phyloP scores from a whole-genome alignment of 305 asterid species.

The Solanum hybrid region DNA sequence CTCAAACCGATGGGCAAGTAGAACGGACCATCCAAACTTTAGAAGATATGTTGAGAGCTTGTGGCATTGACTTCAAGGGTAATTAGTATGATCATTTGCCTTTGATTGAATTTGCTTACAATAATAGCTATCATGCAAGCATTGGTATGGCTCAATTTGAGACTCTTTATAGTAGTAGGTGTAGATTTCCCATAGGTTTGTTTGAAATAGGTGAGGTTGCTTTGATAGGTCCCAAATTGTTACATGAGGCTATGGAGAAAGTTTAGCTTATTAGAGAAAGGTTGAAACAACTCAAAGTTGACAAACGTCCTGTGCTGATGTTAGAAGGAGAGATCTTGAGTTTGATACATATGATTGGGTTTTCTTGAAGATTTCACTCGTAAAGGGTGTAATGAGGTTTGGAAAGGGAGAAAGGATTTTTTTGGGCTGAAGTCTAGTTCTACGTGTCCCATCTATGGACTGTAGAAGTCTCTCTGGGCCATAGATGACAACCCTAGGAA shows the following conservation, averaged over 20 bases:
- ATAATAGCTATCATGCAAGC: too few relatives aligned
- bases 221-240: too few relatives aligned
- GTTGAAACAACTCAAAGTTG: background rate
- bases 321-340: background rate
- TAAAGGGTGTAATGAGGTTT: too few relatives aligned
- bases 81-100: background rate
- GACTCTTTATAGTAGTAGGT: too few relatives aligned
- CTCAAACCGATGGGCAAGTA: background rate
- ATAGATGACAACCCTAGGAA: background rate
- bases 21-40: background rate
- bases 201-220: too few relatives aligned
- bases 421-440: background rate
- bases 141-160: too few relatives aligned
- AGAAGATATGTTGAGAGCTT: background rate
- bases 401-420: background rate
- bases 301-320: background rate
- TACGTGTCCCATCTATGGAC: background rate
- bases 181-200: too few relatives aligned
- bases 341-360: background rate
- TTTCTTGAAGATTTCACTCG: background rate
- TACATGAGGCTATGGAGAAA: too few relatives aligned
- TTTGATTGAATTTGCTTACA: background rate
- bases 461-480: background rate
- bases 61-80: background rate
- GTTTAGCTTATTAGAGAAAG: background rate